These are phyloP conservation scores for Cyclotella sp. DNA, from an alignment of 108 stramenopile species.

Conservation along the genomic window DNA sequence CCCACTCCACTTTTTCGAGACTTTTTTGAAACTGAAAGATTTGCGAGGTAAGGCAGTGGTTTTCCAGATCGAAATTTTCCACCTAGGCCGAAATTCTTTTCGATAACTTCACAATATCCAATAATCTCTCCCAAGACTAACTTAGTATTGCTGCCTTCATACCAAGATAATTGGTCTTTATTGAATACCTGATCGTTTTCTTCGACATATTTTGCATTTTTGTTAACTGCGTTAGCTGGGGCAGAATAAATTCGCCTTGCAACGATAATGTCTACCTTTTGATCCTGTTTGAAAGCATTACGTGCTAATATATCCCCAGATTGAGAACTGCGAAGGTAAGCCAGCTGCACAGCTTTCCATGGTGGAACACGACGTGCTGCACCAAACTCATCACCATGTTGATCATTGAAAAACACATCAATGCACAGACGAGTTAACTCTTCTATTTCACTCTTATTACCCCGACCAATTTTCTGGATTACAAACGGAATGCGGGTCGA, in stretches of 20 bases:
- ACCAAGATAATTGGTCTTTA: constrained; percentile 7
- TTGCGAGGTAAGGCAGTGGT: constrained; percentile 71
- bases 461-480: constrained; percentile 57
- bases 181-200: constrained; percentile 28
- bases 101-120: constrained; percentile 78
- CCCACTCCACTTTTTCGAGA: constrained; percentile 77
- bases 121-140: constrained; percentile 72
- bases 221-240: constrained; percentile 3
- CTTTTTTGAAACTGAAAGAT: constrained; percentile 63
- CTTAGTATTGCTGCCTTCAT: constrained; percentile 1
- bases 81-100: constrained; percentile 74
- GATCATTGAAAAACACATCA: constrained; percentile 78
- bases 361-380: constrained; percentile 32
- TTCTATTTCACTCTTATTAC: constrained; percentile 43
- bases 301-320: constrained; percentile 36
- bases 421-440: constrained; percentile 67
- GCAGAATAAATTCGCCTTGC: constrained; percentile 54
- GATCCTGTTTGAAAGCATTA: constrained; percentile 46
- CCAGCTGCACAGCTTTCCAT: constrained; percentile 47
- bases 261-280: constrained; percentile 60
- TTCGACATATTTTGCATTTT: neutral
- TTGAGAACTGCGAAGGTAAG: constrained; percentile 52
- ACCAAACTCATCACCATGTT: constrained; percentile 16
- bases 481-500: constrained; percentile 46
- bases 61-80: constrained; percentile 27